These are phyloP conservation scores for Mycena pura DNA, from an alignment of 768 basidiomycete species.

Conservation along the genomic window DNA sequence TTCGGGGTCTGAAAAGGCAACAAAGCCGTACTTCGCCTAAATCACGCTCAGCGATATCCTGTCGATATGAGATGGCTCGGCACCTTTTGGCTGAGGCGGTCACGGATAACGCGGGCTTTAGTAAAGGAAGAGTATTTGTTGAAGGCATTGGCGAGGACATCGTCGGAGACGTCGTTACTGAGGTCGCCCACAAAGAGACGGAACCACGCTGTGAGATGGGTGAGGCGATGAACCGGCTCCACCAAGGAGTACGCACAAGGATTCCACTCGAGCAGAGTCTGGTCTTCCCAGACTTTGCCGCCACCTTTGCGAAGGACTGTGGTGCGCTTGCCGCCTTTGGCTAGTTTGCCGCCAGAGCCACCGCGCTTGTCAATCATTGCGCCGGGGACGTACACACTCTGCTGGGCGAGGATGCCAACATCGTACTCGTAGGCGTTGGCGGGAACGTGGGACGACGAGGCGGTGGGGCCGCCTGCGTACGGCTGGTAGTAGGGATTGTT, in stretches of 20 bases:
- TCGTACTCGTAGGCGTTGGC: slow-evolving; percentile 94
- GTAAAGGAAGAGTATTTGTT: slow-evolving; percentile 91
- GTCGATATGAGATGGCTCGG: slow-evolving; percentile 15
- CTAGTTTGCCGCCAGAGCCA: slow-evolving; percentile 83
- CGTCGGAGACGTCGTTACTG: slow-evolving; percentile 97
- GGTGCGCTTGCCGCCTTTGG: slow-evolving; percentile 89
- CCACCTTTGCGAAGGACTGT: slow-evolving; percentile 96
- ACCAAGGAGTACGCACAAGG: slow-evolving; percentile 67
- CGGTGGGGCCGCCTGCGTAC: slow-evolving; percentile 72
- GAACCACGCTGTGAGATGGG: slow-evolving; percentile 87
- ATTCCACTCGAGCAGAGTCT: slow-evolving; percentile 97
- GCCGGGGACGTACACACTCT: slow-evolving; percentile 91
- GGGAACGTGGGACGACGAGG: slow-evolving; percentile 77
- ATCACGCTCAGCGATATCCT: slow-evolving; percentile 9
- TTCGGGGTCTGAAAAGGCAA: slow-evolving; percentile 97
- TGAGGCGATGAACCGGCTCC: too few relatives aligned
- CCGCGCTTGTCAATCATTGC: slow-evolving; percentile 90
- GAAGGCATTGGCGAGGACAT: slow-evolving; percentile 92
- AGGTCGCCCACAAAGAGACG: slow-evolving; percentile 97
- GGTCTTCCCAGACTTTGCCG: slow-evolving; percentile 98
- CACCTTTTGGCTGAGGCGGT: slow-evolving; percentile 93
- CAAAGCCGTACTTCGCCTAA: slow-evolving; percentile 96
- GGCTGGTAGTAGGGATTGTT: slow-evolving; percentile 85
- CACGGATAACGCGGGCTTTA: slow-evolving; percentile 95
- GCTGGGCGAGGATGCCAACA: slow-evolving; percentile 88